Percentiles rank a stretch among this genome's conserved stretches.
Conservation (phyloP, 192 early-diverging fungal genomes). For the Umbelopsis isabellina region DNA sequence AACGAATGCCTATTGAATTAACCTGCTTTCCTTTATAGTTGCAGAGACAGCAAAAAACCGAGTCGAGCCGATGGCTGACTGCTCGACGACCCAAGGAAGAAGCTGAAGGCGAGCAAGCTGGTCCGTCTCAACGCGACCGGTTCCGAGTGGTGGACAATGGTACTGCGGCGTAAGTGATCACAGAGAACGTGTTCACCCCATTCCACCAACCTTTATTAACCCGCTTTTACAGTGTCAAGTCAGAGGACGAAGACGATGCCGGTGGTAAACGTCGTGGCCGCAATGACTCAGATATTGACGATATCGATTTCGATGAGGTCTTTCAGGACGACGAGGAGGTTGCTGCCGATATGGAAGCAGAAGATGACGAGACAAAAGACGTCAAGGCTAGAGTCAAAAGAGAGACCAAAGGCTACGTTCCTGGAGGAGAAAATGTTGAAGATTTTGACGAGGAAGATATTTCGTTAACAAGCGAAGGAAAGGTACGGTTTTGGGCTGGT, state of each 20-base stretch:
- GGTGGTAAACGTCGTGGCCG: slow-evolving; percentile 26
- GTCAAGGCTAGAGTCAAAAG: slow-evolving; percentile 48
- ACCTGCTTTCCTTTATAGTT: slow-evolving; percentile 22
- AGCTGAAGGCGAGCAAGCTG: slow-evolving; percentile 31
- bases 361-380: slow-evolving; percentile 68
- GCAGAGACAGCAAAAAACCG: slow-evolving; percentile 51
- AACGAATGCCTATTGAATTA: not conserved
- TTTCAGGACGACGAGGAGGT: slow-evolving; percentile 85
- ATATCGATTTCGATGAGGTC: slow-evolving; percentile 79
- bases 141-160: slow-evolving; percentile 50
- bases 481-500: slow-evolving; percentile 35
- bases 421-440: slow-evolving; percentile 31
- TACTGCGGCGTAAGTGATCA: slow-evolving; percentile 31
- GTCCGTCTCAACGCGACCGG: slow-evolving; percentile 5
- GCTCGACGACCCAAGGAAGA: slow-evolving; percentile 47
- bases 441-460: slow-evolving; percentile 48
- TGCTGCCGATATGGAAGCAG: slow-evolving; percentile 66
- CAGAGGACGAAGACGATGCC: slow-evolving; percentile 56
- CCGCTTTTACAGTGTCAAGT: slow-evolving; percentile 36
- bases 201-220: not conserved
- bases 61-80: slow-evolving; percentile 56
- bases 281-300: slow-evolving; percentile 58
- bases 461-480: slow-evolving; percentile 40
- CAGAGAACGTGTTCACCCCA: not conserved
- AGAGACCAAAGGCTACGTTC: slow-evolving; percentile 41